Conservation (phyloP, 1,284 basidiomycete genomes). For the Coniophora puteana region DNA sequence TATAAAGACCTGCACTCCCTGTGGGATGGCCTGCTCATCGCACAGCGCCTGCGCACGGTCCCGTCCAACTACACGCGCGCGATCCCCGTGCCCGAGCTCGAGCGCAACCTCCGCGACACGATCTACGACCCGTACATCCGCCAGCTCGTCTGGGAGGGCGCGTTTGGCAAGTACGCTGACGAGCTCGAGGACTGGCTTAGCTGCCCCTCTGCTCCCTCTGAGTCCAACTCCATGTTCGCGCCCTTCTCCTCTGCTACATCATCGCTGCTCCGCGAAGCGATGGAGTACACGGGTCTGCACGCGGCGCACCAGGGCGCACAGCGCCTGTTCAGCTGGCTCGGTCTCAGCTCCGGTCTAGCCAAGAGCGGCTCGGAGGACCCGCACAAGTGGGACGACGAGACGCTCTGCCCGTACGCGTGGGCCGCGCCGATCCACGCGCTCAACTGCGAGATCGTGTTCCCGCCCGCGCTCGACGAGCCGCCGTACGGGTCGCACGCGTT, state of each 20-base stretch:
- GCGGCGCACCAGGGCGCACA: slow-evolving; percentile 25
- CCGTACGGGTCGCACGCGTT: slow-evolving; percentile 25
- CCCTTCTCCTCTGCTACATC: slow-evolving; percentile 11
- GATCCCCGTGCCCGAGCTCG: slow-evolving; percentile 63
- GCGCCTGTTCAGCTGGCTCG: slow-evolving; percentile 21
- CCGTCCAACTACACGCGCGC: slow-evolving; percentile 73
- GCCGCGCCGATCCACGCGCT: slow-evolving; percentile 65
- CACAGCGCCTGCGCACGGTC: slow-evolving; percentile 74
- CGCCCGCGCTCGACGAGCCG: slow-evolving; percentile 54
- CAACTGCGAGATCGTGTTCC: slow-evolving; percentile 82
- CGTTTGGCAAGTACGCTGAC: slow-evolving; percentile 60
- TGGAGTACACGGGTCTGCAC: slow-evolving; percentile 12
- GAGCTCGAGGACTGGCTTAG: slow-evolving; percentile 60
- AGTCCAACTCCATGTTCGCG: slow-evolving; percentile 10
- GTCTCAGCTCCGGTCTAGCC: slow-evolving; percentile 10
- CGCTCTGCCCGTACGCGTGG: slow-evolving; percentile 80
- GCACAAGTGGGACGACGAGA: slow-evolving; percentile 50
- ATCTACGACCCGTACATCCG: slow-evolving; percentile 90
- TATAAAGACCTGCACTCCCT: slow-evolving; percentile 74
- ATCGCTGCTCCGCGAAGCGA: too few species aligned
- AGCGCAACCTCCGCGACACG: slow-evolving; percentile 69
- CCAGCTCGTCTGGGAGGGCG: slow-evolving; percentile 82
- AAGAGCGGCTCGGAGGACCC: slow-evolving; percentile 13
- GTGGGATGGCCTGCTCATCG: slow-evolving; percentile 83
- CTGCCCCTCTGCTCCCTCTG: slow-evolving; percentile 45